These are phyloP conservation scores for Vigna angularis DNA, from an alignment of 306 rosid genomes.

Conservation along the genomic window DNA sequence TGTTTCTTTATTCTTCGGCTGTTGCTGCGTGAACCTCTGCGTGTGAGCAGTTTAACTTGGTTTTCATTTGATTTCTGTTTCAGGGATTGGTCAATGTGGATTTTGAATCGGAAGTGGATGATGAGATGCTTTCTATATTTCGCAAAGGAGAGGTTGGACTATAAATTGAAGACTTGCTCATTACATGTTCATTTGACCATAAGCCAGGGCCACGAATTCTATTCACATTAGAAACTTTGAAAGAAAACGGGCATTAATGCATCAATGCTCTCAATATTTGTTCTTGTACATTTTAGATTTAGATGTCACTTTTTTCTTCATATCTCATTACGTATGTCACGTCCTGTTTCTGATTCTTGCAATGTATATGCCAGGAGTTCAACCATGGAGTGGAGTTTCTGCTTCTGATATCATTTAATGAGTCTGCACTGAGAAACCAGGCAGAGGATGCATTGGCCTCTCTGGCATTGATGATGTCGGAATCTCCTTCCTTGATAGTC, in stretches of 20 bases:
- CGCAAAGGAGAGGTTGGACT: constrained; percentile 91
- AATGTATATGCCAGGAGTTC: constrained; percentile 67
- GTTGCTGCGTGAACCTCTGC: constrained; percentile 2
- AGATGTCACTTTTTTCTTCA: neutral
- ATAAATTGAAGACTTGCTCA: constrained; percentile 20
- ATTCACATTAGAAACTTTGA: neutral
- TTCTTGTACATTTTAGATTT: constrained; percentile 23
- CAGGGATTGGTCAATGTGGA: constrained; percentile 79
- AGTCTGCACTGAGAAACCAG: constrained; percentile 49
- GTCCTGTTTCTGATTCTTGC: constrained; percentile 21
- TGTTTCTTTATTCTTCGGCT: constrained; percentile 45
- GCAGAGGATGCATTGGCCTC: constrained; percentile 68
- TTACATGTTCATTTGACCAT: constrained; percentile 8
- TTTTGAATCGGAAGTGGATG: constrained; percentile 90
- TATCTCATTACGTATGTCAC: neutral
- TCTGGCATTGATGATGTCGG: constrained; percentile 56
- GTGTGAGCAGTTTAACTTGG: constrained; percentile 25
- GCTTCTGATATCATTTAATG: constrained; percentile 73
- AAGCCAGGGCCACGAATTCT: constrained; percentile 8
- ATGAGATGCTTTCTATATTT: constrained; percentile 87
- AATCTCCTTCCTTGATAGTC: constrained; percentile 81
- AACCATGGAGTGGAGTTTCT: constrained; percentile 82
- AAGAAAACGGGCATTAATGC: constrained; percentile 10
- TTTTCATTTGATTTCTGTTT: constrained; percentile 34
- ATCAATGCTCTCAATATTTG: neutral